A percentile compares a stretch with the other conserved stretches of the same genome.
phyloP scores from a whole-genome alignment of 306 rosid genomes.

The Lathyrus tuberosus region DNA sequence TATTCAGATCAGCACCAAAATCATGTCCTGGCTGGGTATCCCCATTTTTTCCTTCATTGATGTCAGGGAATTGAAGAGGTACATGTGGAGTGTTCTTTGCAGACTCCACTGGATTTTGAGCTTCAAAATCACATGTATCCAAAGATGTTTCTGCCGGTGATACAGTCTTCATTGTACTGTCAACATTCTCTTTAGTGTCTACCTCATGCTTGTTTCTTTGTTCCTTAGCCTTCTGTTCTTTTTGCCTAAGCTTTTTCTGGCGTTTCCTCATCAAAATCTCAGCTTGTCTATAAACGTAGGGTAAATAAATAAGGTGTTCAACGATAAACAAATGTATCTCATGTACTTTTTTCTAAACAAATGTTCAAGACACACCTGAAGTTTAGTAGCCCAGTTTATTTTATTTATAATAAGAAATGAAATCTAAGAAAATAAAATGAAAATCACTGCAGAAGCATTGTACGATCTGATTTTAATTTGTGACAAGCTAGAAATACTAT shows the following conservation, averaged over 20 bases:
- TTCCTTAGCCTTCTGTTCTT: constrained; percentile 69
- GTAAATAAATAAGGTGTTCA: constrained; percentile 19
- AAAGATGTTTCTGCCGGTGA: constrained; percentile 52
- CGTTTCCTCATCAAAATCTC: constrained; percentile 73
- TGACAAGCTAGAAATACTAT: constrained; percentile 25
- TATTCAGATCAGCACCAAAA: constrained; percentile 47
- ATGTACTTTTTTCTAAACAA: constrained; percentile 20
- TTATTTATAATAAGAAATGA: constrained; percentile 13
- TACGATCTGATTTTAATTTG: constrained; percentile 11
- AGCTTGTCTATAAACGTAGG: constrained; percentile 59
- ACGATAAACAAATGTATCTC: not conserved
- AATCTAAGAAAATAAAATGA: constrained; percentile 8
- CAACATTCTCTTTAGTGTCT: constrained; percentile 44
- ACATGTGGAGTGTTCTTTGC: constrained; percentile 45
- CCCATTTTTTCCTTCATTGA: constrained; percentile 45
- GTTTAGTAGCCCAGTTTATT: constrained; percentile 9
- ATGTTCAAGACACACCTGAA: constrained; percentile 6
- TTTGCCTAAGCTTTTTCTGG: constrained; percentile 80
- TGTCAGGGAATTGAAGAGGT: constrained; percentile 42
- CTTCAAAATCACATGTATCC: constrained; percentile 44
- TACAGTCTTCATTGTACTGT: constrained; percentile 40
- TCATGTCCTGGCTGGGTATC: constrained; percentile 42
- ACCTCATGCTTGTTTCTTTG: constrained; percentile 43
- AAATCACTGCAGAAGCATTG: constrained; percentile 16
- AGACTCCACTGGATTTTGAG: constrained; percentile 37